phyloP scores from a whole-genome alignment of 108 stramenopile genomes.

The Conticribra guillardii region DNA sequence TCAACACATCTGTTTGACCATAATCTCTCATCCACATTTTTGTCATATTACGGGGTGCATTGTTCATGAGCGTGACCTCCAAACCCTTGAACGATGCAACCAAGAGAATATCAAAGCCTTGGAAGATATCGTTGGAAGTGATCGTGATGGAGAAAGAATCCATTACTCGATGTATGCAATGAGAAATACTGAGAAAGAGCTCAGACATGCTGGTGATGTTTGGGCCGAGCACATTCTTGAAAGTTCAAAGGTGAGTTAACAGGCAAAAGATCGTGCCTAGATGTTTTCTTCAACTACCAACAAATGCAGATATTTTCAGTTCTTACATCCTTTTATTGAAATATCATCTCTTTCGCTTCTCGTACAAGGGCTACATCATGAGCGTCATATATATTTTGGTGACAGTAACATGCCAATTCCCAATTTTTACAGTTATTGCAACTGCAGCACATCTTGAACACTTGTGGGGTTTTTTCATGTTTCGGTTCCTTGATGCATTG shows the following conservation, averaged over 20 bases:
- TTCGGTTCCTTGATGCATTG: slow-evolving; percentile 63
- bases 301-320: too few relatives aligned
- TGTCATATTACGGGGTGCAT: slow-evolving; percentile 52
- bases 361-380: slow-evolving; percentile 58
- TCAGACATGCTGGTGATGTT: slow-evolving; percentile 53
- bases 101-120: slow-evolving; percentile 58
- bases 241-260: slow-evolving; percentile 36
- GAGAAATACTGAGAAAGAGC: slow-evolving; percentile 4
- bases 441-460: slow-evolving; percentile 38
- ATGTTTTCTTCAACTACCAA: neutral
- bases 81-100: slow-evolving; percentile 61
- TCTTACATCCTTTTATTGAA: neutral
- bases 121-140: slow-evolving; percentile 55
- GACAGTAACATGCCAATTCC: slow-evolving; percentile 67
- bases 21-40: slow-evolving; percentile 59
- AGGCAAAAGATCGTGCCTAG: neutral
- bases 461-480: slow-evolving; percentile 17
- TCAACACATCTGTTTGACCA: slow-evolving; percentile 57
- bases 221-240: slow-evolving; percentile 75
- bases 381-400: slow-evolving; percentile 65
- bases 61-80: slow-evolving; percentile 60
- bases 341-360: too few relatives aligned
- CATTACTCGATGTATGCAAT: neutral
- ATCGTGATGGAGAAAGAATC: slow-evolving; percentile 24
- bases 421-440: slow-evolving; percentile 55